Evolutionary conservation across 1,284 basidiomycete genomes (phyloP).

Genomic region (Vanrija humicola): DNA sequence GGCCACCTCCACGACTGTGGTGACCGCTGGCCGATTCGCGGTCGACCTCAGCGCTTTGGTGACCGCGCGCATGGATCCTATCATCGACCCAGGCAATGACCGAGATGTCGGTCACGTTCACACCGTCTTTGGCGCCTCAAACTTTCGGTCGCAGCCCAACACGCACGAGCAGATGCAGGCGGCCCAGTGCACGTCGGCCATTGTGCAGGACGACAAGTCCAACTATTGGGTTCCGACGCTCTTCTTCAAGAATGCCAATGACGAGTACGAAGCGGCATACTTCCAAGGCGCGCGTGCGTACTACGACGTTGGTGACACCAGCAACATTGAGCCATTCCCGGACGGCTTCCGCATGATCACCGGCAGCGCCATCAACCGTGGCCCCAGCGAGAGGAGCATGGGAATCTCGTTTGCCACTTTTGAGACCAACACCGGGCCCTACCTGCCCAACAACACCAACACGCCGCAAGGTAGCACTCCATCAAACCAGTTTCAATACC

Average conservation of each 20-base stretch:
- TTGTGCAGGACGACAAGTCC: slow-evolving; percentile 43
- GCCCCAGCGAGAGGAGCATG: slow-evolving; percentile 8
- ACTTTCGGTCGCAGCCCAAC: slow-evolving; percentile 25
- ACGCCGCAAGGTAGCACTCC: slow-evolving; percentile 7
- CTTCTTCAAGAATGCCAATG: slow-evolving; percentile 45
- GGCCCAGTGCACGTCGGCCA: neutral
- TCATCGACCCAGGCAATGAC: slow-evolving; percentile 38
- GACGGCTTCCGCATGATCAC: slow-evolving; percentile 51
- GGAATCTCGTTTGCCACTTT: slow-evolving; percentile 25
- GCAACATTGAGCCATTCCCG: slow-evolving; percentile 37
- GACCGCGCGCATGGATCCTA: slow-evolving; percentile 46
- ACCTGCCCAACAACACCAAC: slow-evolving; percentile 8
- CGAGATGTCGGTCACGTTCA: slow-evolving; percentile 33
- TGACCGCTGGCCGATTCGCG: neutral
- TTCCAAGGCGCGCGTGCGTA: slow-evolving; percentile 31
- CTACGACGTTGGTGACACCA: slow-evolving; percentile 21
- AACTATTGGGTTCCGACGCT: slow-evolving; percentile 52
- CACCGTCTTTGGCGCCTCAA: slow-evolving; percentile 48
- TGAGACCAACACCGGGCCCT: slow-evolving; percentile 13
- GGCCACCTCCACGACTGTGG: too few relatives aligned
- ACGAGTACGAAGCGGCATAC: slow-evolving; percentile 27
- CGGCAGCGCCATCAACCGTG: slow-evolving; percentile 39
- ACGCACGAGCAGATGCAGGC: neutral
- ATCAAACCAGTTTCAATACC: slow-evolving; percentile 19
- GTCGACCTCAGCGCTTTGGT: slow-evolving; percentile 22